A percentile compares a stretch with the other conserved stretches of the same genome.
Evolutionary conservation across 2,329 filamentous ascomycete species (phyloP).

Genomic region (Diplodia corticola): DNA sequence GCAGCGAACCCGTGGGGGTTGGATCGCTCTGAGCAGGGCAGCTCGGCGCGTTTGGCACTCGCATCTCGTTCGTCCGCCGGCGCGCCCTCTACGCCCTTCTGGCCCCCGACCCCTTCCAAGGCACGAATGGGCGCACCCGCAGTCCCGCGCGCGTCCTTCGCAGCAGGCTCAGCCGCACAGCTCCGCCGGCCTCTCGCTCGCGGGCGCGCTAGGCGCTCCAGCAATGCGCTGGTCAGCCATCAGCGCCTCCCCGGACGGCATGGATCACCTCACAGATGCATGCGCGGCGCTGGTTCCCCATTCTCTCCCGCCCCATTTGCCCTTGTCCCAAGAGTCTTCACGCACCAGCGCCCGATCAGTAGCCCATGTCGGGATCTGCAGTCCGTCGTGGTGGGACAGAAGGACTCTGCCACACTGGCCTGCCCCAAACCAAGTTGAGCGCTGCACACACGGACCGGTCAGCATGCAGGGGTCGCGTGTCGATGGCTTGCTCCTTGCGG

Average conservation of each 20-base stretch:
- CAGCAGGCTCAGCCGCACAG: constrained; percentile 16
- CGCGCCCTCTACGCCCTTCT: constrained; percentile 2
- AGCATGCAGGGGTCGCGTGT: constrained; percentile 24
- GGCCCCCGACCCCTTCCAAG: constrained; percentile 3
- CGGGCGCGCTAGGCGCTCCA: constrained; percentile 14
- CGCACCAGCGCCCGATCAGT: constrained; percentile 17
- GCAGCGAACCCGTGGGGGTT: constrained; percentile 14
- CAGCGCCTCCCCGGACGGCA: constrained; percentile 2
- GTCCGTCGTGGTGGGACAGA: constrained; percentile 18
- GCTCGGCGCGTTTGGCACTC: not conserved
- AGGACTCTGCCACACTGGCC: constrained; percentile 20
- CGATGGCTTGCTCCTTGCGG: constrained; percentile 16
- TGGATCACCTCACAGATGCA: constrained; percentile 8
- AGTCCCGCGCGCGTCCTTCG: not conserved
- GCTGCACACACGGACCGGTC: constrained; percentile 22
- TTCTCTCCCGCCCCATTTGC: constrained; percentile 9
- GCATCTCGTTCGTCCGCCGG: constrained; percentile 1
- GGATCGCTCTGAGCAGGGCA: not conserved
- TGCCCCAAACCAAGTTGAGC: constrained; percentile 2
- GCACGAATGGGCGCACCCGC: constrained; percentile 6
- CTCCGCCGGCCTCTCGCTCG: not conserved
- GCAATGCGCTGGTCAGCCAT: not conserved
- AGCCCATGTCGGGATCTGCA: constrained; percentile 14
- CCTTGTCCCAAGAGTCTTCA: constrained; percentile 17
- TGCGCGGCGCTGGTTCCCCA: constrained; percentile 9